These are phyloP conservation scores for Fusarium kyushuense DNA, from an alignment of 2,329 filamentous ascomycete species.

Conservation along the genomic window DNA sequence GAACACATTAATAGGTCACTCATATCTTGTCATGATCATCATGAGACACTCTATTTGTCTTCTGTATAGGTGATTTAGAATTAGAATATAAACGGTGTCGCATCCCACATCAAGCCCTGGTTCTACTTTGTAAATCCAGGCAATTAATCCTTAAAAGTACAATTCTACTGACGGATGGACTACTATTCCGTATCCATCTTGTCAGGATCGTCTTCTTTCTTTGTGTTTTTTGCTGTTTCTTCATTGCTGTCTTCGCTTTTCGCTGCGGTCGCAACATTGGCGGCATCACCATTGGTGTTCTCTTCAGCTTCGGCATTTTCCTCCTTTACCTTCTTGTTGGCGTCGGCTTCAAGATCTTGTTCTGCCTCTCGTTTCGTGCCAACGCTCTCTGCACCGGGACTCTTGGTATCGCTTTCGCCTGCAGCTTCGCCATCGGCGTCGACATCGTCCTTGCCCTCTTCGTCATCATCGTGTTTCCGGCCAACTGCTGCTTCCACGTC, in stretches of 20 bases:
- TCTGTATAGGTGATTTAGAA: not conserved
- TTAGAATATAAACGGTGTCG: constrained; percentile 12
- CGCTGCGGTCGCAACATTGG: constrained; percentile 9
- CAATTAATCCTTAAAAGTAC: constrained; percentile 1
- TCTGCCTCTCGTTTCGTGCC: constrained; percentile 69
- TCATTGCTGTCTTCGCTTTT: constrained; percentile 14
- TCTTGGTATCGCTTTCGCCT: constrained; percentile 48
- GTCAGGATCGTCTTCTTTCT: constrained; percentile 36
- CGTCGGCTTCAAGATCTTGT: constrained; percentile 57
- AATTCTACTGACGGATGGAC: not conserved
- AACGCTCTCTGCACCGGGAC: constrained; percentile 50
- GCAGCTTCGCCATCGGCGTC: constrained; percentile 40
- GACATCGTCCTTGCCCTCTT: constrained; percentile 39
- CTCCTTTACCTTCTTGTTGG: constrained; percentile 64
- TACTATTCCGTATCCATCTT: constrained; percentile 48
- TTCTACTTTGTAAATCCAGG: not conserved
- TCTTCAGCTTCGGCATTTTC: constrained; percentile 56
- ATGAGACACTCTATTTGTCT: constrained; percentile 19
- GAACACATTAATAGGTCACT: not conserved
- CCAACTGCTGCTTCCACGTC: constrained; percentile 73
- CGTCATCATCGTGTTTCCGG: constrained; percentile 56
- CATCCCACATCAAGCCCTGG: not conserved
- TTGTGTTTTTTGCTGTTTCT: constrained; percentile 38
- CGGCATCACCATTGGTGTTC: constrained; percentile 44
- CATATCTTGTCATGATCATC: constrained; percentile 14